Evolutionary conservation across 805 yeast species (phyloP), one percentile per base, ranked within the genome.

Genomic region (Millerago galiae): DNA sequence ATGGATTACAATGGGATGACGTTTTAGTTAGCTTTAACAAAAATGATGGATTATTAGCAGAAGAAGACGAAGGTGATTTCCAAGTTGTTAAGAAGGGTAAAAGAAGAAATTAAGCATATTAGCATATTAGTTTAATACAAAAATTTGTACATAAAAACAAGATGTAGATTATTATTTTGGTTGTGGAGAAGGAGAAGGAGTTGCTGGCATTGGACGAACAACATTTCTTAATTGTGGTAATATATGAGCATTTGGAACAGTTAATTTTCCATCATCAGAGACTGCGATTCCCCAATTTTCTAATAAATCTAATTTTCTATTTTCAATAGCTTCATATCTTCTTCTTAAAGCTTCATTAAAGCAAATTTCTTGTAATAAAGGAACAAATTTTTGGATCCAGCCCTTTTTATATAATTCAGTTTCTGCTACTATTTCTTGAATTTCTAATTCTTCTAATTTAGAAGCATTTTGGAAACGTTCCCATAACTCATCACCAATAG

Each of bases 261-360:
- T 25, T 15, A 55, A 35, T 16, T 41, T 44, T 4, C 60, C 56
- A 16, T 51, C 50, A 4, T 37, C 34, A 21, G 42, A 39, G 27
- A 50, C 44, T 8, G 32, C 35, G 24, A 56, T 46, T 0, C 63
- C 68, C 67, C 68, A 66, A 38, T 59, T 54, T 6, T 55, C 55
- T 40, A 60, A 45, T 17, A 66, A 45, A 6, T 52, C 49, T 12
- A 56, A 51, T 44, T 64, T 70, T 53, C 78, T 68, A 29, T 61
- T 63, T 5, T 60, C 60, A 26, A 67, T 63, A 4, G 72, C 62
- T 8, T 52, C 48, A 40, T 65, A 66, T 56, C 97, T 81, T 69
- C 93, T 79, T 63, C 91, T 76, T 41, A 91, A 69, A 1, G 96
- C 96, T 64, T 85, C 91, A 60, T 91, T 93, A 63, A 89, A 85